These are phyloP conservation scores for Peronospora destructor DNA, from an alignment of 352 stramenopile species.

Conservation along the genomic window DNA sequence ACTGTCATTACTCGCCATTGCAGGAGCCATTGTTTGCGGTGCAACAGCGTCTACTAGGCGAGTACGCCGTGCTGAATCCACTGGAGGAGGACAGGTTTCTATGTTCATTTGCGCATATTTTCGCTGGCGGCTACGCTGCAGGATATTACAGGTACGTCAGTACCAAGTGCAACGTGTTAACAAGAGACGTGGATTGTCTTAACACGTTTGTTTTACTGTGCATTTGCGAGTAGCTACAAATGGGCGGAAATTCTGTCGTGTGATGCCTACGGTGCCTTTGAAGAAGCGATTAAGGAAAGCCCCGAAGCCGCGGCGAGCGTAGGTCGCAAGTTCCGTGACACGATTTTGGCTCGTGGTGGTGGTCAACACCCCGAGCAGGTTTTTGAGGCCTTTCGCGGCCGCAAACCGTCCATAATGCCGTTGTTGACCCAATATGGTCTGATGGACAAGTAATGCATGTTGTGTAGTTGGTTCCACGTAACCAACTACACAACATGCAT, in stretches of 20 bases:
- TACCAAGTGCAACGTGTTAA: constrained; percentile 7
- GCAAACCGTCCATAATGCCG: constrained; percentile 89
- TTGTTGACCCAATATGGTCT: constrained; percentile 94
- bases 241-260: constrained; percentile 97
- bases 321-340: constrained; percentile 91
- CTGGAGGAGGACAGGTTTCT: constrained; percentile 95
- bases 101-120: constrained; percentile 98
- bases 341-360: constrained; percentile 86
- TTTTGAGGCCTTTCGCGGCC: constrained; percentile 93
- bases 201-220: background rate
- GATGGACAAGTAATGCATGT: constrained; percentile 15
- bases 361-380: constrained; percentile 88
- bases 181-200: constrained; percentile 1
- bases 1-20: constrained; percentile 54
- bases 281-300: constrained; percentile 84
- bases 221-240: constrained; percentile 72
- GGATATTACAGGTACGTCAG: constrained; percentile 91
- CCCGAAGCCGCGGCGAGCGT: constrained; percentile 58
- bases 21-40: constrained; percentile 90
- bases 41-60: constrained; percentile 83
- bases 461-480: too few species aligned
- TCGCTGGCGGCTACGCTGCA: constrained; percentile 95
- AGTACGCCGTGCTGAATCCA: constrained; percentile 83
- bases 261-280: constrained; percentile 96
- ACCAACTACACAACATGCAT: too few species aligned